phyloP scores from a whole-genome alignment of 2,329 filamentous ascomycete genomes.

The Aspergillus alliaceus region DNA sequence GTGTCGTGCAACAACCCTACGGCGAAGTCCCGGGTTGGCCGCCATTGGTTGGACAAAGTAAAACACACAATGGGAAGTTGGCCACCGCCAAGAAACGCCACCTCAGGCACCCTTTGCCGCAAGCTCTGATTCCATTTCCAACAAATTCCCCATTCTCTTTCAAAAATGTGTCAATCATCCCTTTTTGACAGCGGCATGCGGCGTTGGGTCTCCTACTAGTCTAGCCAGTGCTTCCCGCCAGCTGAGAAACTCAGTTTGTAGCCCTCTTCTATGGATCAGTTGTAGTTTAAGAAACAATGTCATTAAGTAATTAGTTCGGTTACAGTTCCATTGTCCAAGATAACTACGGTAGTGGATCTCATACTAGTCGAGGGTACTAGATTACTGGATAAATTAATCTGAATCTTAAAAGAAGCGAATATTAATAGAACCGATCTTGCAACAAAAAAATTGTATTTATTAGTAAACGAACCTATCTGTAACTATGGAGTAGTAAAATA shows the following conservation, averaged over 20 bases:
- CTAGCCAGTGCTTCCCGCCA: no score
- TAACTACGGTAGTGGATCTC: background rate
- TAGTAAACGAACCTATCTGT: no score
- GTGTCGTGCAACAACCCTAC: no score
- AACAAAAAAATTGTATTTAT: no score
- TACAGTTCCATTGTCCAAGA: background rate
- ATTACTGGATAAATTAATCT: background rate
- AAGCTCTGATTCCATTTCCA: background rate
- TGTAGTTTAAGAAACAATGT: background rate
- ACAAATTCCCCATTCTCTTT: no score
- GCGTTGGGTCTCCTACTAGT: background rate
- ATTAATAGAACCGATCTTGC: background rate
- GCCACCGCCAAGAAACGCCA: constrained; percentile 21
- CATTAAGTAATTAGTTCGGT: background rate
- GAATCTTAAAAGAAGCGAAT: background rate
- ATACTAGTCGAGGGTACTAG: background rate
- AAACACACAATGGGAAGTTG: constrained; percentile 4
- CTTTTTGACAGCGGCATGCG: background rate
- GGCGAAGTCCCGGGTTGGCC: no score
- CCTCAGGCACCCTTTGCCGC: constrained; percentile 15
- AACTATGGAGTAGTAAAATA: no score
- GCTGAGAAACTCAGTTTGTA: no score
- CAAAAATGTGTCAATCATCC: background rate
- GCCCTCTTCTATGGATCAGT: no score
- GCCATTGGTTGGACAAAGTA: background rate